phyloP scores from a whole-genome alignment of 192 early-diverging fungal species.

The Pilaira anomala region DNA sequence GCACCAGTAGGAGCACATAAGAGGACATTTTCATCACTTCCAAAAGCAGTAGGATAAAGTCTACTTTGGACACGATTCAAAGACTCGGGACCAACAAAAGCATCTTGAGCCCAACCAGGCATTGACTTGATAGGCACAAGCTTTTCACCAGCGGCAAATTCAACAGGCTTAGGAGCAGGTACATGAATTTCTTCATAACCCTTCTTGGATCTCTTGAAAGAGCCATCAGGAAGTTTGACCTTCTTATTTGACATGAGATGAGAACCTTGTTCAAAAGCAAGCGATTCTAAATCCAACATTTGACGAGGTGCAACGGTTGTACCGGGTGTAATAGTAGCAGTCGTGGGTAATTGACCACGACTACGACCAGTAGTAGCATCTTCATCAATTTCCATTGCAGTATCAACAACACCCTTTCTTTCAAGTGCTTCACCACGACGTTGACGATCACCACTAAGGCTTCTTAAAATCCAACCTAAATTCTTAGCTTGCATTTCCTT shows the following conservation, averaged over 20 bases:
- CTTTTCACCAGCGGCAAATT: slow-evolving; percentile 62
- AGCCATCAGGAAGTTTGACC: slow-evolving; percentile 87
- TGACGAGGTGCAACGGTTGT: slow-evolving; percentile 55
- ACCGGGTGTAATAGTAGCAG: slow-evolving; percentile 47
- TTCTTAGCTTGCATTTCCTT: slow-evolving; percentile 69
- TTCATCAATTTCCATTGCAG: slow-evolving; percentile 66
- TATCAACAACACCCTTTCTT: slow-evolving; percentile 60
- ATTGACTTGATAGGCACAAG: slow-evolving; percentile 54
- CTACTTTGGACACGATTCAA: slow-evolving; percentile 92
- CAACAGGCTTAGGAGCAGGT: slow-evolving; percentile 69
- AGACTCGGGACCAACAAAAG: slow-evolving; percentile 58
- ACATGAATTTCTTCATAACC: slow-evolving; percentile 93
- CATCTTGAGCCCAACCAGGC: slow-evolving; percentile 64
- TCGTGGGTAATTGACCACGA: slow-evolving; percentile 37
- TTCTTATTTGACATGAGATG: slow-evolving; percentile 99
- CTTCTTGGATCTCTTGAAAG: slow-evolving; percentile 69
- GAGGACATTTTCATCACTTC: slow-evolving; percentile 88
- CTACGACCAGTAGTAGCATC: slow-evolving; percentile 28
- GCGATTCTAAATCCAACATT: slow-evolving; percentile 73
- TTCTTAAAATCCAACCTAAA: slow-evolving; percentile 67
- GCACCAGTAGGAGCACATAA: slow-evolving; percentile 98
- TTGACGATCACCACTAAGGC: slow-evolving; percentile 58
- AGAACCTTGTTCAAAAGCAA: slow-evolving; percentile 89
- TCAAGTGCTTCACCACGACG: slow-evolving; percentile 47
- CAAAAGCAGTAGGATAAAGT: slow-evolving; percentile 85